Base-by-base conservation (phyloP, 2,329 filamentous ascomycete genomes). In the Mycosphaerelloides madeirae region DNA sequence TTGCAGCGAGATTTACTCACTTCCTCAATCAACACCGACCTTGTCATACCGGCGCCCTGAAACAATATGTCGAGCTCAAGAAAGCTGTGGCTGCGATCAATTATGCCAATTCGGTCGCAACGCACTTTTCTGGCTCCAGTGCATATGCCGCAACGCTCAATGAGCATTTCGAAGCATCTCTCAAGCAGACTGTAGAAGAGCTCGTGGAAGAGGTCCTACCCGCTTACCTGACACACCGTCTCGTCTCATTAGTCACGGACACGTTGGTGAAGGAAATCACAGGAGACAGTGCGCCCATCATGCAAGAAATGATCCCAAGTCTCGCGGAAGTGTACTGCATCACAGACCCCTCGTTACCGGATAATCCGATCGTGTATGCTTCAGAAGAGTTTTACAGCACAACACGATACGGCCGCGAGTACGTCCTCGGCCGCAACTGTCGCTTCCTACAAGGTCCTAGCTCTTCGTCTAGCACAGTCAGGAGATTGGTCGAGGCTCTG, bases 261-360 rank as follows among this genome's bases (percentile, higher is more conserved):
- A 67, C 59, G 14, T 56, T 73, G 35, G 65, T 68, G 16, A 68
- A 68, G 38, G 67, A 71, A 48, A 69, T 72, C 31, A 70, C 68
- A 5, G 68, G 68, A 16, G 65, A 64, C 38, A 65, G 58, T 39
- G 61, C 63, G 32, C 66, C 69, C 2, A 50, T 68, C 8, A 67
- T 68, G 63, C 57, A 59, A 8, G 65, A 70, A 32, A 48, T 70
- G 32, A 65, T 71, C 2, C 63, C 64, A 1, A 67, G 65, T 29
- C 44, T 73, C 28, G 70, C 68, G 22, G 69, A 72, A 48, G 67
- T 71, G 2, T 73, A 71, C 47, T 73, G 70, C 43, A 57, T 73
- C 6, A 65, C 66, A 2, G 70, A 72, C 53, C 69, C 69, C 8
- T 65, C 63, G 13, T 50, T 68, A 28, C 56, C 61, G 8, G 69